Evolutionary conservation across 1,284 basidiomycete genomes (phyloP).

Genomic region (Fomes fomentarius): DNA sequence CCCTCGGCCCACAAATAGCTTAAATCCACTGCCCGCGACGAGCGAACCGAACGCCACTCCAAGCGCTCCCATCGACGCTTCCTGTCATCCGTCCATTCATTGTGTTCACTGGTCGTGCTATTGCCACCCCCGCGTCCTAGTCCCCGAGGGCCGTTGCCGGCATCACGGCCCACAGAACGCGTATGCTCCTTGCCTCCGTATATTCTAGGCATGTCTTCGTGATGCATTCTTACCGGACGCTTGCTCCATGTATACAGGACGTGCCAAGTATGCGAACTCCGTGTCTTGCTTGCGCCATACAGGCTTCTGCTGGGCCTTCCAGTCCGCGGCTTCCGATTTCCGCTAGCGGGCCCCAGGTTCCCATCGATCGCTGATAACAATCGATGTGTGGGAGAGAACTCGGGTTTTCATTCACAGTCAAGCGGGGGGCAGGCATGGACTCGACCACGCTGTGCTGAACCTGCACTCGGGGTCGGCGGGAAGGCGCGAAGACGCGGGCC

Average conservation of each 20-base stretch:
- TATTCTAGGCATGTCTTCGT: not conserved
- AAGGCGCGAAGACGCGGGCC: conserved; percentile 16
- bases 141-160: not conserved
- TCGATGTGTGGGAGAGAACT: conserved; percentile 18
- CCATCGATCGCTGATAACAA: conserved; percentile 25
- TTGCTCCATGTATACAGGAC: not conserved
- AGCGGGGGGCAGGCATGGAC: conserved; percentile 14
- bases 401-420: conserved; percentile 7
- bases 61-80: conserved; percentile 13
- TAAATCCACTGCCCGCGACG: conserved; percentile 7
- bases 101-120: not conserved
- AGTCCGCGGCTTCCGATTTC: conserved; percentile 25
- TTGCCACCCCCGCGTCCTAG: conserved; percentile 2
- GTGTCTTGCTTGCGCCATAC: conserved; percentile 25
- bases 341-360: conserved; percentile 14
- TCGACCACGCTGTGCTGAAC: conserved; percentile 8
- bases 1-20: conserved; percentile 6
- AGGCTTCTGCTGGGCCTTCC: conserved; percentile 15
- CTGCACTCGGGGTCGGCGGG: conserved; percentile 12
- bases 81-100: conserved; percentile 5
- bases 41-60: conserved; percentile 1
- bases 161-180: not conserved
- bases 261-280: conserved; percentile 7
- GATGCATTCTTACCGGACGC: not conserved
- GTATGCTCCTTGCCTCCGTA: not conserved